These are phyloP conservation scores for Pontederia crassipes DNA, from an alignment of 176 grass and related monocot genomes.

Conservation along the genomic window DNA sequence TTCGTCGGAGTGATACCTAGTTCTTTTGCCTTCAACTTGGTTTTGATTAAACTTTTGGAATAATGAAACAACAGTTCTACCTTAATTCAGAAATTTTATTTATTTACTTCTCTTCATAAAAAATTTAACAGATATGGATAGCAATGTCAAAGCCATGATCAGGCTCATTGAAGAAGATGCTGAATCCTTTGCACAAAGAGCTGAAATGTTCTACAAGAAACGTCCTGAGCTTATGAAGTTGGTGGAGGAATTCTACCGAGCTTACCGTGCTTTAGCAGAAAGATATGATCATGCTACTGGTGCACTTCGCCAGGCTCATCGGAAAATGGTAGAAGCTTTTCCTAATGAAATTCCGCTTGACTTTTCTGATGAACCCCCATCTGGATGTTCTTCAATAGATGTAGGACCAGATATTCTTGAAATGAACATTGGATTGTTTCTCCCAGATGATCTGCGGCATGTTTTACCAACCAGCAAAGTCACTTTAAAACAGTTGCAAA, in stretches of 20 bases:
- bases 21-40: too few species aligned
- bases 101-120: too few species aligned
- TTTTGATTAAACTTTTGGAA: too few species aligned
- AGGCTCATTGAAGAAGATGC: slow-evolving; percentile 96
- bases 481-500: background rate
- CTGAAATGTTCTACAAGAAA: slow-evolving; percentile 92
- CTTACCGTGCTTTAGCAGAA: slow-evolving; percentile 92
- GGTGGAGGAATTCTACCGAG: slow-evolving; percentile 94
- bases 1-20: too few species aligned
- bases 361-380: slow-evolving; percentile 59
- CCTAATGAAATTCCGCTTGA: slow-evolving; percentile 59
- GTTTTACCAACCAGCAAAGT: background rate
- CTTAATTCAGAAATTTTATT: too few species aligned
- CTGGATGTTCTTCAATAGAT: slow-evolving; percentile 31
- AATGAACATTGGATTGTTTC: slow-evolving; percentile 35
- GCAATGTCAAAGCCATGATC: slow-evolving; percentile 92
- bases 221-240: slow-evolving; percentile 84
- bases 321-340: slow-evolving; percentile 89
- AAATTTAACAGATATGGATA: slow-evolving; percentile 57
- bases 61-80: too few species aligned
- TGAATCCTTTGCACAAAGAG: slow-evolving; percentile 87
- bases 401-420: slow-evolving; percentile 29
- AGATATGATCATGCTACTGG: slow-evolving; percentile 86
- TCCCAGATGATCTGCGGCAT: slow-evolving; percentile 37
- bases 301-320: slow-evolving; percentile 67